Base-by-base conservation (phyloP, 1,284 basidiomycete genomes). In the Melanopsichium pennsylvanicum region DNA sequence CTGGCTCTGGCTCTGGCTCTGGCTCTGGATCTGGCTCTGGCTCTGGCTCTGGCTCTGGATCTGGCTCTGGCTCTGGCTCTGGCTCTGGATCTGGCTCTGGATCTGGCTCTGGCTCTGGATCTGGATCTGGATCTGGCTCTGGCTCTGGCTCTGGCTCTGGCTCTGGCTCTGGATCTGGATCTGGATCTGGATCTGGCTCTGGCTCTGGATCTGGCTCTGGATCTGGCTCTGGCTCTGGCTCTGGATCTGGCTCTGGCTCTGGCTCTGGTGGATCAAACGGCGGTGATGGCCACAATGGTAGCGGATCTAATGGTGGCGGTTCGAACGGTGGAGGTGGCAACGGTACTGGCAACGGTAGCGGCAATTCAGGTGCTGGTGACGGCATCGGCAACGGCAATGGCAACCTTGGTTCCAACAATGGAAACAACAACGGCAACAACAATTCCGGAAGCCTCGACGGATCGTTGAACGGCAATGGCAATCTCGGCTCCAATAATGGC, bases 281-380 rank as follows among this genome's bases (percentile, higher is more conserved):
- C 38, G 47, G 45, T 18, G 40, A 27, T 8, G 48, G 49, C 11
- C 43, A 39, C 25, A 39, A 39, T 22, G 33, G 32, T 29, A 44
- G 43, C 18, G 43, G 51, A 4, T 45, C 42, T 25, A 33, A 33
- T n/a, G 31, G 25, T 26, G 21, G 41, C 21, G 48, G 41, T 5
- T 12, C 5, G 33, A 52, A 51, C 40, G 27, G 29, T 22, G 57
- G 44, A 7, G 15, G 12, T 1, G 32, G 32, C 57, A 60, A 51
- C 33, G 56, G 56, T 23, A 36, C 33, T 31, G 11, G 39, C 13
- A 61, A 61, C 18, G 58, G 58, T 12, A 55, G 49, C 33, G 19
- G 21, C 40, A 54, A 54, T 26, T 39, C 45, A 2, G 58, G 58
- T 11, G 23, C 36, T 7, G 18, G 21, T 8, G 35, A 60, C 29